Base-by-base conservation (phyloP, 2,329 filamentous ascomycete species). In the Epicoccum nigrum region DNA sequence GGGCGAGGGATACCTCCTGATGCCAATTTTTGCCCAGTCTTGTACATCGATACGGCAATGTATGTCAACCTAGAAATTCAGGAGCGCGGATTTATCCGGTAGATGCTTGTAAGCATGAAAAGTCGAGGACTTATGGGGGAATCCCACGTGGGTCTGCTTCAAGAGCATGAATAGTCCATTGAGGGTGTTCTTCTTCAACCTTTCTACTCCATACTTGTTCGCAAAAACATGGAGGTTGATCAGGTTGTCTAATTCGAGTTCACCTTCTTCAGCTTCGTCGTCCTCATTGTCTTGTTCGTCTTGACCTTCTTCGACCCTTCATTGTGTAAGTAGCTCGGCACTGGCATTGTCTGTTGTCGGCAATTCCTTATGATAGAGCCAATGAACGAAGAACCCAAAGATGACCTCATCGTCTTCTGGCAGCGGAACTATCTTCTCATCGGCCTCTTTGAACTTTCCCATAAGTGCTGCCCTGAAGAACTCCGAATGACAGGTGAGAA, bases 351-450 rank as follows among this genome's bases (percentile, higher is more conserved):
- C 12, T 20, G 28, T 16, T 3, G 4, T 6, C 3, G 50, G 56
- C 8, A 61, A 41, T 0, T 33, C 31, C 21, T 53, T 31, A 16
- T 58, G 40, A 21, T 61, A 58, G 11, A 62, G 31, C 59, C 58
- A 64, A 28, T 62, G 48, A n/a, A 56, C 33, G 30, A 56, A 54
- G 33, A 51, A 38, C 38, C 60, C 47, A 41, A 62, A 59, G 4
- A 19, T 45, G 2, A 35, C 4, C 0, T 31, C 12, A 4, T 50
- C 16, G 2, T 56, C 51, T 4, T 59, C 45, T 32, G 28, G 11
- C 5, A 58, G 30, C 2, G 30, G 27, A 9, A 64, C 42, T 2
- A 39, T 23, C 32, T 47, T 58, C 3, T 59, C 48, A 23, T 48
- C 27, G 20, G 49, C 48, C 17, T 62, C 59, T 19, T 57, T 58